Percentiles rank a stretch among this genome's conserved stretches.
Conservation (phyloP, 305 asterid species). For the Fraxinus dipetala region DNA sequence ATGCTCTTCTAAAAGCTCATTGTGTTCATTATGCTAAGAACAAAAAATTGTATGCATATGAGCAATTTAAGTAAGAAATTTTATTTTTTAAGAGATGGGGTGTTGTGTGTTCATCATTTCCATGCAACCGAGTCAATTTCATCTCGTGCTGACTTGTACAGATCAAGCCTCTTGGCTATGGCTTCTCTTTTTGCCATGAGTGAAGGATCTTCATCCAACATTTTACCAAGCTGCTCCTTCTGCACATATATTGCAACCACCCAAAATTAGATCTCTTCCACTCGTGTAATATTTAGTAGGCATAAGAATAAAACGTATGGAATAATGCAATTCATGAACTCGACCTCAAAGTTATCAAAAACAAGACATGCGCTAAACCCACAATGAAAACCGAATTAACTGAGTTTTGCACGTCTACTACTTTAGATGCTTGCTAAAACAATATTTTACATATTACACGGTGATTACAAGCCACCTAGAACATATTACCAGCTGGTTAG, state of each 20-base stretch:
- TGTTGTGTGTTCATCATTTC: conserved; percentile 46
- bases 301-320: background rate
- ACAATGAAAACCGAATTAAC: background rate
- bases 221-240: conserved; percentile 89
- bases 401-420: background rate
- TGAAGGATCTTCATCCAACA: conserved; percentile 94
- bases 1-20: background rate
- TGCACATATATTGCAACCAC: conserved; percentile 27
- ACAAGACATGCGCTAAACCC: background rate
- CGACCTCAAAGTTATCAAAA: background rate
- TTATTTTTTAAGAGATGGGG: background rate
- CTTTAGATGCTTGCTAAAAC: background rate
- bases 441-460: background rate
- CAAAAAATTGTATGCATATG: background rate
- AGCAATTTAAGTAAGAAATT: background rate
- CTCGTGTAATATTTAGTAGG: background rate
- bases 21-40: background rate
- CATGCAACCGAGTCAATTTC: conserved; percentile 95
- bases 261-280: background rate
- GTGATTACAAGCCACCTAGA: background rate
- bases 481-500: background rate
- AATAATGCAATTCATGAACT: background rate
- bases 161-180: conserved; percentile 77
- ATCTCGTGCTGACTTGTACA: conserved; percentile 90
- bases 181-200: conserved; percentile 86